These are phyloP conservation scores for Glycine latifolia DNA, from an alignment of 306 rosid genomes.

Conservation along the genomic window DNA sequence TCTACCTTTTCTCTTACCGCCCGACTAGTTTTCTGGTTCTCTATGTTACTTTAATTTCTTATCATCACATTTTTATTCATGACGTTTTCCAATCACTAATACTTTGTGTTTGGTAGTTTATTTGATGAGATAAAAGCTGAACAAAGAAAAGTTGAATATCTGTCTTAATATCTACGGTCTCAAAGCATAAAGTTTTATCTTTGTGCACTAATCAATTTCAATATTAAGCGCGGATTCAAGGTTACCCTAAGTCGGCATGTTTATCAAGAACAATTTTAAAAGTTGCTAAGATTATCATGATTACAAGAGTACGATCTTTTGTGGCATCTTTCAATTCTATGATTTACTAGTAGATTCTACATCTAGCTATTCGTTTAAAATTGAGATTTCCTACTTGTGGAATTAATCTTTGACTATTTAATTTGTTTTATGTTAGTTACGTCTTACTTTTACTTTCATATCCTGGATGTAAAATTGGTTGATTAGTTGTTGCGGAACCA, in stretches of 20 bases:
- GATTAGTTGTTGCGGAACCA: no score
- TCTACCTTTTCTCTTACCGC: constrained; percentile 24
- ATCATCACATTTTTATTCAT: constrained; percentile 7
- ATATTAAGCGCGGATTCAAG: no score
- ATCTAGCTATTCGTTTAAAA: background rate
- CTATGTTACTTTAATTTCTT: constrained; percentile 5
- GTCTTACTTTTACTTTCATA: background rate
- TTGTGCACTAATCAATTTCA: background rate
- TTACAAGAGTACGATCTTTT: constrained; percentile 1
- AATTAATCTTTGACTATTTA: background rate
- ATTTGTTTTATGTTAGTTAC: background rate
- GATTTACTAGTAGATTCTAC: constrained; percentile 18
- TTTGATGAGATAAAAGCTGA: no score
- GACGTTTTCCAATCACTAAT: background rate
- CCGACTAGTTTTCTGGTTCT: background rate
- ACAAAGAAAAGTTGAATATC: background rate
- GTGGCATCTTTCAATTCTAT: background rate
- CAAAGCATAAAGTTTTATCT: constrained; percentile 11
- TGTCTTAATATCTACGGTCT: constrained; percentile 15
- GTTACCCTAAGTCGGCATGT: constrained; percentile 33
- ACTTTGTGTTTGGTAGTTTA: no score
- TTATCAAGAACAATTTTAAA: constrained; percentile 11
- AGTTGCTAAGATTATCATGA: background rate
- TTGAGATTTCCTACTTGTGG: background rate
- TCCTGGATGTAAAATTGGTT: no score